Base-by-base conservation (phyloP, 2,329 filamentous ascomycete species). In the Neoascochyta sp. region DNA sequence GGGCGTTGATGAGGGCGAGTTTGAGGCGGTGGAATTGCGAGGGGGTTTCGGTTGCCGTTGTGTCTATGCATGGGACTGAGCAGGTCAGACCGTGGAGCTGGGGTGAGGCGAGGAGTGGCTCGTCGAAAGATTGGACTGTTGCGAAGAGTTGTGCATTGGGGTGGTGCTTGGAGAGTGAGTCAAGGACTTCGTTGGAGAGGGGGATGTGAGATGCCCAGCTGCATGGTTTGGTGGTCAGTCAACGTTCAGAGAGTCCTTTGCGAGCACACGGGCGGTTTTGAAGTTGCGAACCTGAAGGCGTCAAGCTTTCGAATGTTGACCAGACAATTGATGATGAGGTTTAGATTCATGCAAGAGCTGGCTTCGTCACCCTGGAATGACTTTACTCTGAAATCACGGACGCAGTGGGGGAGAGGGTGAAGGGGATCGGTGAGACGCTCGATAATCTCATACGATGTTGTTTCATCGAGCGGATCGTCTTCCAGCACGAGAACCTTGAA, bases 321-420 rank as follows among this genome's bases (percentile, higher is more conserved):
- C 9, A 47, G 16, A 20, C 39, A 36, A 5, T 22, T 16, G 13
- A 14, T n/a, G 3, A 47, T 22, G 15, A 45, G 24, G 3, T 18
- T 7, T 7, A 24, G 21, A 16, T 50, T 50, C 19, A 50, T 29
- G 14, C 46, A 47, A 16, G 23, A 40, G 17, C 46, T 50, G 9
- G 23, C n/a, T 8, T 41, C 25, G 18, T 47, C 40, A 8, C 46
- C 46, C 21, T 35, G 27, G 24, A 47, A 50, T 11, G 39, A 31
- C 10, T 30, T 22, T 15, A 50, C 19, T 11, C 23, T 16, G n/a
- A 50, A 28, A 23, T 30, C 22, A 16, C 44, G 39, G 12, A 47
- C 39, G 24, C 43, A 26, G 10, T 23, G 21, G 8, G 28, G 23
- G 16, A 46, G 17, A 8, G 15, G 15, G 29, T 50, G 44, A n/a